Conservation (phyloP, 176 grass and related monocot species). For the Zizania latifolia region DNA sequence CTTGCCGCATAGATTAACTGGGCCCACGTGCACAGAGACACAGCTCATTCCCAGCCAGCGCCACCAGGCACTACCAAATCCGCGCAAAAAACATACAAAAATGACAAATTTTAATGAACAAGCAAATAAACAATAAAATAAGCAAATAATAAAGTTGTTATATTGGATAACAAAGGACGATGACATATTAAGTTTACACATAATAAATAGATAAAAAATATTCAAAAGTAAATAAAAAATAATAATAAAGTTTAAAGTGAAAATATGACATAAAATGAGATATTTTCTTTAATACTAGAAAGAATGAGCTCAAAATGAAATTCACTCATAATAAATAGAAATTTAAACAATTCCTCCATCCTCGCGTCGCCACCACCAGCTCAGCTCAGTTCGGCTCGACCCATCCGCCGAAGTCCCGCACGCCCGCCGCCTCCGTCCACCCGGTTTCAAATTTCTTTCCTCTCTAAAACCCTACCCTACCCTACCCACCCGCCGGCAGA, state of each 20-base stretch:
- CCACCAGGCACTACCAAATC: not conserved
- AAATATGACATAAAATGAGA: no score
- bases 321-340: not conserved
- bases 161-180: no score
- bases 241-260: no score
- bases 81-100: not conserved
- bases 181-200: no score
- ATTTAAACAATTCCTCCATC: not conserved
- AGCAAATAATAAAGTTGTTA: no score
- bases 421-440: constrained; percentile 10
- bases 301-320: no score
- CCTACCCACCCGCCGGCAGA: constrained; percentile 27
- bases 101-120: not conserved
- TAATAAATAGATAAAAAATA: no score
- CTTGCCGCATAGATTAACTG: not conserved
- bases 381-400: not conserved
- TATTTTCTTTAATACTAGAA: no score
- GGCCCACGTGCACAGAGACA: not conserved
- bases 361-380: not conserved
- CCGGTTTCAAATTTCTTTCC: constrained; percentile 35
- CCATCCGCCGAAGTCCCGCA: constrained; percentile 21
- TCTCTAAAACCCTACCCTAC: constrained; percentile 44
- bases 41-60: not conserved
- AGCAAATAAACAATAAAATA: not conserved
- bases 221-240: no score